Conservation (phyloP, 148 eudicot genomes). For the Selenicereus undatus region DNA sequence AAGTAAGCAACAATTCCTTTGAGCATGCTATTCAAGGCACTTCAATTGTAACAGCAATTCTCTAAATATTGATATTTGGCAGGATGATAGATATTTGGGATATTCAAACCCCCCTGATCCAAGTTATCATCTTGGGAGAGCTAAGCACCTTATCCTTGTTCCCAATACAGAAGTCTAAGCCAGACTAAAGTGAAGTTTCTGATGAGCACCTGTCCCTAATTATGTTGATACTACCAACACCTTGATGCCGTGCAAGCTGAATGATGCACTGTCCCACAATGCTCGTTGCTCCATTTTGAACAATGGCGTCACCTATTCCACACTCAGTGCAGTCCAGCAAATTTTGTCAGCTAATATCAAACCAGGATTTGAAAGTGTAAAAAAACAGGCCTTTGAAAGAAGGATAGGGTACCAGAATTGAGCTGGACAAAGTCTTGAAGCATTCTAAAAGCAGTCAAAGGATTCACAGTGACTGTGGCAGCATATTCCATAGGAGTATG, state of each 20-base stretch:
- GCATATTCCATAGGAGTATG: slow-evolving; percentile 74
- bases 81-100: neutral
- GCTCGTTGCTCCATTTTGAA: slow-evolving; percentile 98
- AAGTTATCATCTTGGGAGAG: neutral
- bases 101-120: neutral
- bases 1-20: slow-evolving; percentile 11
- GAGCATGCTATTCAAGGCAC: neutral
- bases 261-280: slow-evolving; percentile 92
- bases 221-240: slow-evolving; percentile 69
- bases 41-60: neutral
- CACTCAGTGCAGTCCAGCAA: slow-evolving; percentile 12
- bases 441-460: slow-evolving; percentile 85
- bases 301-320: slow-evolving; percentile 73
- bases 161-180: neutral
- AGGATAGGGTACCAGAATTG: slow-evolving; percentile 48
- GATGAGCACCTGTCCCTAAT: slow-evolving; percentile 76
- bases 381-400: neutral
- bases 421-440: slow-evolving; percentile 65
- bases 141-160: neutral
- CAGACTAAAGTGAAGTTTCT: neutral
- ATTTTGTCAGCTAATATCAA: neutral
- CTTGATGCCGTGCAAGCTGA: slow-evolving; percentile 78
- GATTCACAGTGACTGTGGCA: slow-evolving; percentile 85
- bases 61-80: neutral
- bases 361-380: neutral